Percentiles rank a stretch among this genome's conserved stretches.
Evolutionary conservation across 169 alveolate species (phyloP).

Genomic region (Cardiosporidium cionae): DNA sequence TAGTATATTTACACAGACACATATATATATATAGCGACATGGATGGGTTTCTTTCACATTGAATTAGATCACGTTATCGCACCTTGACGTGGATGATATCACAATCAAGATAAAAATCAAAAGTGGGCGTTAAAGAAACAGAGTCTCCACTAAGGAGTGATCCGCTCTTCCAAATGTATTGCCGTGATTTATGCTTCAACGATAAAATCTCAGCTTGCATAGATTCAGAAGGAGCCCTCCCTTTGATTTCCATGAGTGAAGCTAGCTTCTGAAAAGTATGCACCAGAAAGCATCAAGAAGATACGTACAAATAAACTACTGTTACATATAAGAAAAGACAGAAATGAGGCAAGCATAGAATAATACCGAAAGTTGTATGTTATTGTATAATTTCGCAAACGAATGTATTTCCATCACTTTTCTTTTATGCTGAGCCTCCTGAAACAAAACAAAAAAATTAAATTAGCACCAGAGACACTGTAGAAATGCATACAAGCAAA

Average conservation of each 20-base stretch:
- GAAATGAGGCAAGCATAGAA: too few relatives aligned
- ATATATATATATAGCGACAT: too few relatives aligned
- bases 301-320: too few relatives aligned
- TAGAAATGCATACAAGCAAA: neutral
- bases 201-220: constrained; percentile 5
- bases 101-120: constrained; percentile 7
- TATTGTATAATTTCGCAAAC: constrained; percentile 11
- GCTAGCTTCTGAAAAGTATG: constrained; percentile 18
- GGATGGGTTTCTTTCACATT: too few relatives aligned
- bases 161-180: constrained; percentile 7
- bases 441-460: too few relatives aligned
- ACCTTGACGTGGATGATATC: constrained; percentile 21
- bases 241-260: constrained; percentile 1
- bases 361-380: constrained; percentile 15
- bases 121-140: neutral
- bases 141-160: constrained; percentile 12
- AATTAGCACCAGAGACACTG: too few relatives aligned
- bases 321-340: too few relatives aligned
- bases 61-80: too few relatives aligned
- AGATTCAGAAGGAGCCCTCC: neutral
- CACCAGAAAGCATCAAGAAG: too few relatives aligned
- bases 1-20: too few relatives aligned
- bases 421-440: constrained; percentile 3
- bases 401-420: constrained; percentile 2
- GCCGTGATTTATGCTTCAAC: neutral